Evolutionary conservation across 805 yeast genomes (phyloP), one percentile per base, ranked within the genome.

Genomic region (Nakazawaea anatomiae): DNA sequence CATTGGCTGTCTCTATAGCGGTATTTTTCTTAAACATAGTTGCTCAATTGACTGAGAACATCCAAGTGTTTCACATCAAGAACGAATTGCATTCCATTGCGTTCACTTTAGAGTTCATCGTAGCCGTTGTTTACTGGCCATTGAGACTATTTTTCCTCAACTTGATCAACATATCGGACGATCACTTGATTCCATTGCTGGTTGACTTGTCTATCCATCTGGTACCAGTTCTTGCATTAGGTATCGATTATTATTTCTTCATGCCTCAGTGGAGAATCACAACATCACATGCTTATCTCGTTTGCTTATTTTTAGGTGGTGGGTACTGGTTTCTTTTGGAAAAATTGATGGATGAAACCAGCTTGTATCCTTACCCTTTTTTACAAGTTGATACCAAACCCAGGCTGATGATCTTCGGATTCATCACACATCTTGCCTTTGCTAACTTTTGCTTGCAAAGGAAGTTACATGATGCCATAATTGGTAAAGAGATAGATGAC

Each of bases 81-180:
- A 72, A 72, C 48, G 61, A 67, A 47, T 47, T 76, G 34, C 76
- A 82, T 53, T 82, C 87, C 1, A 60, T 80, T 40, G 80, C 83
- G 0, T 64, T 83, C 44, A 77, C 81, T 0, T 58, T 82, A 14
- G 91, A 85, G 60, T 68, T 75, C 9, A 71, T 85, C 25, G 89
- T 87, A 14, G 72, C 87, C 0, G 35, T 68, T 1, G 78, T 86
- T 12, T 87, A 87, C 62, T 87, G 94, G 92, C 80, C 83, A 0
- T 71, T 86, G 55, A 69, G 82, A 55, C 51, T 85, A 14, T 77
- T 81, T 58, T 74, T 75, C 47, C 60, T 75, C 36, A 67, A 70
- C 25, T 60, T 82, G 49, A 82, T 86, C 39, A 65, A 77, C 47
- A 67, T 69, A 30, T 57, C 63, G 12, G 54, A 51, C 5, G 67